phyloP scores from a whole-genome alignment of 176 grass and related monocot species.

The Aegilops umbellulata region DNA sequence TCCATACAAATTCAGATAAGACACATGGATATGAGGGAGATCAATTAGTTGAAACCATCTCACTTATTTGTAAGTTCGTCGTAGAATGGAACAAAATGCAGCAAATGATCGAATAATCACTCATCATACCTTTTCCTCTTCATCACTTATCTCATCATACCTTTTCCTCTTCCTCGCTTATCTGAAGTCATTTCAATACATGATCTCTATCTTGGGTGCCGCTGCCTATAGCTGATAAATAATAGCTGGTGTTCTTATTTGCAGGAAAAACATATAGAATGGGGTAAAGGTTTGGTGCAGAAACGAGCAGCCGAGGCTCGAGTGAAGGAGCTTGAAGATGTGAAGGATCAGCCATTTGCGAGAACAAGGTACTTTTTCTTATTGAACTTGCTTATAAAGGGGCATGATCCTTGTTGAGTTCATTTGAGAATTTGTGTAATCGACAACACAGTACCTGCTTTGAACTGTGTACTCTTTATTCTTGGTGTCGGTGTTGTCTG shows the following conservation, averaged over 20 bases:
- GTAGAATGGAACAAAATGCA: constrained; percentile 1
- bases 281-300: constrained; percentile 94
- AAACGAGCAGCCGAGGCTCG: constrained; percentile 85
- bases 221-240: constrained; percentile 11
- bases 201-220: neutral
- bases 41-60: neutral
- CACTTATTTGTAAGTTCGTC: neutral
- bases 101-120: neutral
- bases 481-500: neutral
- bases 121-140: neutral
- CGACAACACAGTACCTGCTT: neutral
- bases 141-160: neutral
- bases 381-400: neutral
- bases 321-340: constrained; percentile 61
- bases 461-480: neutral
- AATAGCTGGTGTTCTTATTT: constrained; percentile 8
- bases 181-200: neutral
- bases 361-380: constrained; percentile 58
- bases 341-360: constrained; percentile 86
- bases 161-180: neutral
- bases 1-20: neutral
- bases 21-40: neutral
- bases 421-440: neutral
- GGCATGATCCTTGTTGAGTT: constrained; percentile 1
- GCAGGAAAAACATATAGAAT: constrained; percentile 78